Percentiles rank a stretch among this genome's conserved stretches.
phyloP scores from a whole-genome alignment of 192 early-diverging fungal genomes.

The Coemansia sp. region DNA sequence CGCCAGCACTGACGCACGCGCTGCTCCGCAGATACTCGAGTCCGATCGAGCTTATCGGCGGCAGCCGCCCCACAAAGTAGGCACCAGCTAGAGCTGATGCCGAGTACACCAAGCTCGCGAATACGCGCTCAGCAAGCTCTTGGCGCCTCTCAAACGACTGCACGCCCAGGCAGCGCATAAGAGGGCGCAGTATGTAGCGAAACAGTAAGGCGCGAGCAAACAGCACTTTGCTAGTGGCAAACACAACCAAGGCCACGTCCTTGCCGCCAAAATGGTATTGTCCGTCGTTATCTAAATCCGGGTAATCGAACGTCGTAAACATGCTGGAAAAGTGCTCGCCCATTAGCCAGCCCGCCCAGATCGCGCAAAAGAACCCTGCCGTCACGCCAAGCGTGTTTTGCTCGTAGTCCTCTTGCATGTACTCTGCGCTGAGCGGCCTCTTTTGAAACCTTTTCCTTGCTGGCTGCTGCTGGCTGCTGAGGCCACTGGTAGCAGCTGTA shows the following conservation, averaged over 20 bases:
- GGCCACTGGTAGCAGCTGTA: not conserved
- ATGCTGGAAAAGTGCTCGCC: constrained; percentile 23
- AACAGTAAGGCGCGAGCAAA: constrained; percentile 25
- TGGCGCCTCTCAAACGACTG: constrained; percentile 10
- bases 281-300: constrained; percentile 2
- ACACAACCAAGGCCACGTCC: constrained; percentile 19
- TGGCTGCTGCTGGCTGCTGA: not conserved
- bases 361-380: constrained; percentile 45
- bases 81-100: not conserved
- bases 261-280: constrained; percentile 20
- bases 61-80: constrained; percentile 7
- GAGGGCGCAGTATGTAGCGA: constrained; percentile 31
- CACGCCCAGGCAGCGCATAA: not conserved
- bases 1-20: not conserved
- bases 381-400: constrained; percentile 30
- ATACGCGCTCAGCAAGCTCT: not conserved
- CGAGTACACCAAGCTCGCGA: not conserved
- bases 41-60: not conserved
- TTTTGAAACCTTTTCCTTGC: constrained; percentile 16
- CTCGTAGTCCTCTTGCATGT: constrained; percentile 35
- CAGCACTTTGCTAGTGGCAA: constrained; percentile 25
- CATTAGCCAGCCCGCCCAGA: constrained; percentile 36
- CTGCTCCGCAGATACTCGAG: not conserved
- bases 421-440: constrained; percentile 16
- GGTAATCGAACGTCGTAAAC: constrained; percentile 17